These are phyloP conservation scores for Flaveria bidentis DNA, from an alignment of 129 eudicot genomes.

Conservation along the genomic window DNA sequence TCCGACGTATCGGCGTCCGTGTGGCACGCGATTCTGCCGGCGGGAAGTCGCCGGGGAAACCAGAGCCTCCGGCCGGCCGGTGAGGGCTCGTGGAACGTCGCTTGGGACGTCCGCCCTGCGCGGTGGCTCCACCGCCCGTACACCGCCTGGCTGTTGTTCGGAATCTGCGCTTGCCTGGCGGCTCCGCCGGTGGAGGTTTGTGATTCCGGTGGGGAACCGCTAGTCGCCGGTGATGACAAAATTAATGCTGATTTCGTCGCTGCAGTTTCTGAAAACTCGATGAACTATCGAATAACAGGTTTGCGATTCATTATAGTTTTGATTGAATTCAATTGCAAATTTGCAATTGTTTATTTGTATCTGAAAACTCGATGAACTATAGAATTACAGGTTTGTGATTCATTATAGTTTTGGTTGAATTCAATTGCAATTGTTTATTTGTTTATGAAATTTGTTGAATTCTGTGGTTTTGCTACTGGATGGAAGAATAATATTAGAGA, in stretches of 20 bases:
- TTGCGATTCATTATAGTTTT: background rate
- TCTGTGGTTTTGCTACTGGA: background rate
- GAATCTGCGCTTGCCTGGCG: slow-evolving; percentile 59
- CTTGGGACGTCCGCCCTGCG: slow-evolving; percentile 90
- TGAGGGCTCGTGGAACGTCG: slow-evolving; percentile 94
- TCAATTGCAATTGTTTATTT: slow-evolving; percentile 1
- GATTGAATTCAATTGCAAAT: background rate
- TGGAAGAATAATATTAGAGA: background rate
- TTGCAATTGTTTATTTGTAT: slow-evolving; percentile 1
- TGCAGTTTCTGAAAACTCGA: slow-evolving; percentile 17
- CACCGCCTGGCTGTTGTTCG: slow-evolving; percentile 72
- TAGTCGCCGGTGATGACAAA: slow-evolving; percentile 15
- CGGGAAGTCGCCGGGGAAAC: slow-evolving; percentile 29
- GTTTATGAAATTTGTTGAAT: background rate
- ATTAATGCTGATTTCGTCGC: background rate
- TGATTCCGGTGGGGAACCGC: slow-evolving; percentile 9
- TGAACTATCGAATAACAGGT: slow-evolving; percentile 64
- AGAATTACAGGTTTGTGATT: slow-evolving; percentile 50
- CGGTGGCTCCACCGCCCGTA: slow-evolving; percentile 76
- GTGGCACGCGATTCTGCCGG: slow-evolving; percentile 72
- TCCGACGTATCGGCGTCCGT: slow-evolving; percentile 45
- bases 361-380: slow-evolving; percentile 33
- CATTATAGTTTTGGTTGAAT: background rate
- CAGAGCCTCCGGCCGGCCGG: slow-evolving; percentile 43
- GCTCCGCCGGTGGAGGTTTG: slow-evolving; percentile 31